These are phyloP conservation scores for Phytophthora macrochlamydospora DNA, from an alignment of 352 stramenopile species.

Conservation along the genomic window DNA sequence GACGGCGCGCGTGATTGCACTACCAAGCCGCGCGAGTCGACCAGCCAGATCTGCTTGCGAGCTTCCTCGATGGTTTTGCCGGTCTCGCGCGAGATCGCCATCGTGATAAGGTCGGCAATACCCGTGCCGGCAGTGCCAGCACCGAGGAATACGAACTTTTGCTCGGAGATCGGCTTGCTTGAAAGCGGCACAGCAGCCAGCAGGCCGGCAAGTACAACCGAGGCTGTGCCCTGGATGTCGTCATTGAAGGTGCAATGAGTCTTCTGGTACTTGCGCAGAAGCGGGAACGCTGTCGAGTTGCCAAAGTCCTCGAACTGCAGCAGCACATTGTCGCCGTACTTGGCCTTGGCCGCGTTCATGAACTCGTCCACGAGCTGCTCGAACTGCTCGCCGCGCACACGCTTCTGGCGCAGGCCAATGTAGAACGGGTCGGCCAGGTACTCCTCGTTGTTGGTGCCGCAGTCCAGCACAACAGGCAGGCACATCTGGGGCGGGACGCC, in stretches of 20 bases:
- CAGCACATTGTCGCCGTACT: conserved; percentile 85
- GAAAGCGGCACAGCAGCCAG: conserved; percentile 75
- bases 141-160: conserved; percentile 96
- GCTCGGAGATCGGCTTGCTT: conserved; percentile 85
- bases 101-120: conserved; percentile 94
- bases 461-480: conserved; percentile 95
- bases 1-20: conserved; percentile 73
- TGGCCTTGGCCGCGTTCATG: conserved; percentile 92
- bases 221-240: conserved; percentile 95
- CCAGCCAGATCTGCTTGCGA: conserved; percentile 91
- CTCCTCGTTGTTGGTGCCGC: conserved; percentile 95
- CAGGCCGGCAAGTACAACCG: conserved; percentile 79
- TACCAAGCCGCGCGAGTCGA: conserved; percentile 92
- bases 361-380: conserved; percentile 97
- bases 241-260: conserved; percentile 95
- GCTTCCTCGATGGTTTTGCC: conserved; percentile 88
- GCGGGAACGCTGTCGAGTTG: conserved; percentile 86
- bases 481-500: conserved; percentile 93
- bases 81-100: conserved; percentile 90
- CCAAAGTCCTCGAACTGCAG: conserved; percentile 91
- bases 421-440: conserved; percentile 95
- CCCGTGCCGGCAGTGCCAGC: conserved; percentile 95
- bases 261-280: conserved; percentile 86
- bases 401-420: conserved; percentile 91
- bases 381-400: conserved; percentile 90